These are phyloP conservation scores for Annona cherimola DNA, from an alignment of 164 flowering plant species.

Conservation along the genomic window DNA sequence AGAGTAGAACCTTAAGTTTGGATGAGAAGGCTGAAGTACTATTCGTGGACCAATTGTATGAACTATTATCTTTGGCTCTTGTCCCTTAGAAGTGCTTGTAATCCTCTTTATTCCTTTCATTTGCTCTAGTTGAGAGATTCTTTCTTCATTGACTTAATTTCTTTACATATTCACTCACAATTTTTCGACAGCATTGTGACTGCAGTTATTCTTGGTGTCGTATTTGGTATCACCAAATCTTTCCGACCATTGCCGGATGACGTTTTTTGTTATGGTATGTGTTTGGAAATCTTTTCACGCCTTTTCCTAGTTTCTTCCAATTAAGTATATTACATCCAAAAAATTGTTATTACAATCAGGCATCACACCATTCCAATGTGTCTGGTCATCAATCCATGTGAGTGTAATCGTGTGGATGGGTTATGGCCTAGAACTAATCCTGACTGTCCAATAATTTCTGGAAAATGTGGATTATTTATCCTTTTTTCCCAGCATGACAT, in stretches of 20 bases:
- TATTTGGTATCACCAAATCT: conserved; percentile 47
- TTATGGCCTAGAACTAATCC: too few species aligned
- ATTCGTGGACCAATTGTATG: conserved; percentile 73
- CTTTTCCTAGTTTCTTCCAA: not conserved
- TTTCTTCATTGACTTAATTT: not conserved
- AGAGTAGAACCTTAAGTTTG: conserved; percentile 49
- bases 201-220: conserved; percentile 58
- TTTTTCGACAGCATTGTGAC: conserved; percentile 59
- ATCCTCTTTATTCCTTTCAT: not conserved
- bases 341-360: too few species aligned
- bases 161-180: not conserved
- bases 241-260: conserved; percentile 74
- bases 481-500: too few species aligned
- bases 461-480: too few species aligned
- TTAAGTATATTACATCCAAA: not conserved
- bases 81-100: not conserved
- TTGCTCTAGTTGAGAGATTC: not conserved
- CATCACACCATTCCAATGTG: too few species aligned
- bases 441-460: too few species aligned
- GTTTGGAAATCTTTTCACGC: not conserved
- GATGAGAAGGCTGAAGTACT: conserved; percentile 89
- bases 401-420: too few species aligned
- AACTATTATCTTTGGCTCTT: conserved; percentile 5
- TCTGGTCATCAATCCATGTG: too few species aligned
- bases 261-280: conserved; percentile 62